phyloP scores from a whole-genome alignment of 306 rosid species.

The Quercus suber region DNA sequence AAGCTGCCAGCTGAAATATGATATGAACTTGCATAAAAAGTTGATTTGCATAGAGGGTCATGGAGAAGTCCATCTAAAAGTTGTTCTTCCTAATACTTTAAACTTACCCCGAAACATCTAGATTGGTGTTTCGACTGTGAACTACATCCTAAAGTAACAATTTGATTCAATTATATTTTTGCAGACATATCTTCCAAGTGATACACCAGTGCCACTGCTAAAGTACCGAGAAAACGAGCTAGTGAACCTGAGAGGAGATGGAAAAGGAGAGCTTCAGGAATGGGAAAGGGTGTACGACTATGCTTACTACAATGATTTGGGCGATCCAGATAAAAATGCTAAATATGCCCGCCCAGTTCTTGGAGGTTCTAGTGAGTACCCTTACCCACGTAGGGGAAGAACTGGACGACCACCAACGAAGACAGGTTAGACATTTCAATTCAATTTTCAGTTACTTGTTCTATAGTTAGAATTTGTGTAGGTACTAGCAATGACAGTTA shows the following conservation, averaged over 20 bases:
- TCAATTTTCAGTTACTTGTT: neutral
- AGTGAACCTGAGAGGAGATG: conserved; percentile 61
- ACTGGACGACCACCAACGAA: conserved; percentile 57
- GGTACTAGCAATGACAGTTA: neutral
- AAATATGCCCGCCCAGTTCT: conserved; percentile 62
- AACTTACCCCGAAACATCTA: too few species aligned
- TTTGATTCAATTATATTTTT: neutral
- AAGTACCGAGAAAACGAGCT: conserved; percentile 74
- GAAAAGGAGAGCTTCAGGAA: conserved; percentile 45
- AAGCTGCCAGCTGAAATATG: too few species aligned
- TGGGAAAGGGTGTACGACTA: conserved; percentile 89
- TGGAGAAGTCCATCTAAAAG: too few species aligned
- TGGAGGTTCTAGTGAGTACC: conserved; percentile 71
- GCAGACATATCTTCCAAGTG: conserved; percentile 66
- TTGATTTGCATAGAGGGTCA: too few species aligned
- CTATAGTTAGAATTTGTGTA: neutral
- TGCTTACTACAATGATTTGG: conserved; percentile 69
- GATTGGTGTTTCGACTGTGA: too few species aligned
- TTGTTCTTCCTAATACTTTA: too few species aligned
- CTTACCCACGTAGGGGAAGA: conserved; percentile 84
- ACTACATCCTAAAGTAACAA: neutral
- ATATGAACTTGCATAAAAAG: too few species aligned
- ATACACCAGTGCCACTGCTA: conserved; percentile 58
- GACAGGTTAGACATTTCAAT: conserved; percentile 39
- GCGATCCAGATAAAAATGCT: conserved; percentile 47